Percentiles rank a stretch among this genome's conserved stretches.
phyloP scores from a whole-genome alignment of 345 rosid species.

The Pseudoturritis turrita region DNA sequence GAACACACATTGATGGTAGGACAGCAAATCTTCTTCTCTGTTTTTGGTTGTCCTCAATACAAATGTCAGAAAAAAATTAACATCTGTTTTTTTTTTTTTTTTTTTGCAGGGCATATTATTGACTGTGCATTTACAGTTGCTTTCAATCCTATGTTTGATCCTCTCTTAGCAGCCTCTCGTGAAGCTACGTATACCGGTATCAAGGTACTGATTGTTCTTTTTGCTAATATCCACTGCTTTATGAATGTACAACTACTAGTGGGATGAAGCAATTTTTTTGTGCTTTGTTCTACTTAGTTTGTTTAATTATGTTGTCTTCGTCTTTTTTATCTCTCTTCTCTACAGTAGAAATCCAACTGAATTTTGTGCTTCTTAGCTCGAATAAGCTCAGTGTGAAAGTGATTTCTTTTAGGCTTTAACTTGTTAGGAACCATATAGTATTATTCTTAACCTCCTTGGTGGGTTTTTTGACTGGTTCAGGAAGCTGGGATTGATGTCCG shows the following conservation, averaged over 20 bases:
- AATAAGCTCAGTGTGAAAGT: neutral
- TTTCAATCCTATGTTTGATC: slow-evolving; percentile 94
- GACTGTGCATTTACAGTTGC: slow-evolving; percentile 99
- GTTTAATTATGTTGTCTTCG: too few relatives aligned
- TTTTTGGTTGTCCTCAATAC: neutral
- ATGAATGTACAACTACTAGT: neutral
- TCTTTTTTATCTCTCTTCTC: neutral
- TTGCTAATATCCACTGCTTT: neutral
- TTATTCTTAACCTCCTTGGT: neutral
- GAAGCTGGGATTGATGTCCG: slow-evolving; percentile 98
- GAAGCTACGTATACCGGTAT: slow-evolving; percentile 97
- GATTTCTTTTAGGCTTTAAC: neutral
- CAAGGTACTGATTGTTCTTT: slow-evolving; percentile 48
- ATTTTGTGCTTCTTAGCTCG: neutral
- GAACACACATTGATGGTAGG: slow-evolving; percentile 92
- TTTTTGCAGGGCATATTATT: slow-evolving; percentile 65
- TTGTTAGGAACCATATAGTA: neutral
- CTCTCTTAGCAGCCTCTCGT: slow-evolving; percentile 87
- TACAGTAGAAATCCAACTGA: neutral
- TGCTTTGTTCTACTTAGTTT: neutral
- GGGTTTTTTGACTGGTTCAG: slow-evolving; percentile 28
- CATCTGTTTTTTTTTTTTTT: slow-evolving; percentile 30
- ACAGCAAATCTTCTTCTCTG: neutral
- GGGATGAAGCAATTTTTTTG: neutral
- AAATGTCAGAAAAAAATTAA: neutral